Conservation (phyloP, 306 rosid species). For the Quercus parvula region DNA sequence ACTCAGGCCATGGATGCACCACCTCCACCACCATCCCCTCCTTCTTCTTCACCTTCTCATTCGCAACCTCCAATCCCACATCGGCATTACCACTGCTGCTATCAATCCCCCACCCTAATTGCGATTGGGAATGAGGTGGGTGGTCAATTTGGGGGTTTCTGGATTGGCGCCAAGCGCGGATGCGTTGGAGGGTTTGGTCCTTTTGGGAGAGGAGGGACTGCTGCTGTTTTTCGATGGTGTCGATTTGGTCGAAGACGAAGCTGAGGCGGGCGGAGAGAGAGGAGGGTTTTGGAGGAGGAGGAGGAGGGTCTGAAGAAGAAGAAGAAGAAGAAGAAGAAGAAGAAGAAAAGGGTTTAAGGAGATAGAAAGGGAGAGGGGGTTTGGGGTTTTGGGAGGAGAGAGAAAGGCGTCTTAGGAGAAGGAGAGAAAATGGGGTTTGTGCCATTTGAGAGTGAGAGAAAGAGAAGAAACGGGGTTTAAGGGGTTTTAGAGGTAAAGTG, state of each 20-base stretch:
- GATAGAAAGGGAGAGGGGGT: conserved; percentile 17
- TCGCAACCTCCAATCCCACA: background rate
- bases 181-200: conserved; percentile 82
- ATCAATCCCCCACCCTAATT: background rate
- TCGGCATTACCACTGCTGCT: background rate
- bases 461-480: background rate
- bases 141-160: conserved; percentile 30
- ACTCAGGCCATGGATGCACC: conserved; percentile 97
- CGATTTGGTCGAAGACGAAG: conserved; percentile 93
- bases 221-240: conserved; percentile 72
- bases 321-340: too few relatives aligned
- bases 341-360: conserved; percentile 41
- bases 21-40: conserved; percentile 51
- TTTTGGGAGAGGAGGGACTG: conserved; percentile 44
- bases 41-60: conserved; percentile 18
- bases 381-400: conserved; percentile 34
- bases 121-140: conserved; percentile 1
- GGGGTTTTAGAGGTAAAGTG: background rate
- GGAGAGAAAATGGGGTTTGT: conserved; percentile 55
- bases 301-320: conserved; percentile 23
- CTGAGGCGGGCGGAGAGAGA: conserved; percentile 82
- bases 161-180: conserved; percentile 83
- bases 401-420: conserved; percentile 57
- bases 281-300: conserved; percentile 44
- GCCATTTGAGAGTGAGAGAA: conserved; percentile 30